These are phyloP conservation scores for Hyaloscypha variabilis DNA, from an alignment of 495 filamentous ascomycete genomes.

Conservation along the genomic window DNA sequence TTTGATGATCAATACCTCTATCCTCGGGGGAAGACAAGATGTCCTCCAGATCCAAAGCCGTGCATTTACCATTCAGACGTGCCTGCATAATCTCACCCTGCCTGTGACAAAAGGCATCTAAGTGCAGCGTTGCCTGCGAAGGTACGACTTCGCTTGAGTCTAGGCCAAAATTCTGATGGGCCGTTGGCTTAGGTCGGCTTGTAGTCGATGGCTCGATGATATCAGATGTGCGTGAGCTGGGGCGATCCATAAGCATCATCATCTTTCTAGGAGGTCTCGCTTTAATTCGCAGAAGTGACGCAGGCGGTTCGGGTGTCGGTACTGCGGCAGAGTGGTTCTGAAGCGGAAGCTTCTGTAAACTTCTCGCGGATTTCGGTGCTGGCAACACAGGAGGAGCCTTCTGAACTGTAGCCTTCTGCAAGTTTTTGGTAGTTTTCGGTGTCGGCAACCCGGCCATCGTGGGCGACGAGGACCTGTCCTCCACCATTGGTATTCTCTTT, in stretches of 20 bases:
- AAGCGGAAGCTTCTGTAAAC: not conserved
- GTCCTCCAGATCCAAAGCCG: not conserved
- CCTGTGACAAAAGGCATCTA: conserved; percentile 18
- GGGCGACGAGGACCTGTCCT: conserved; percentile 1
- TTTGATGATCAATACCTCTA: conserved; percentile 24
- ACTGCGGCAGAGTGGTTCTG: not conserved
- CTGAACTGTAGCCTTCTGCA: not conserved
- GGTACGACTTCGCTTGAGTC: conserved; percentile 6
- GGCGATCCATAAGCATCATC: conserved; percentile 32
- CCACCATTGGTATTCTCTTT: not conserved
- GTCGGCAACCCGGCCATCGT: not conserved
- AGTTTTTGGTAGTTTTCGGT: not conserved
- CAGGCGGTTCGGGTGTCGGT: not conserved
- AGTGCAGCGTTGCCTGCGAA: conserved; percentile 23
- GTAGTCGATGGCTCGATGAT: not conserved
- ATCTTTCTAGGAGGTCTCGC: conserved; percentile 30
- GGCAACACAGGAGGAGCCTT: not conserved
- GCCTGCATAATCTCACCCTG: conserved; percentile 20
- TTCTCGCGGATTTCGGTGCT: not conserved
- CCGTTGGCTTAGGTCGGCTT: not conserved
- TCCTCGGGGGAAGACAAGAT: conserved; percentile 19
- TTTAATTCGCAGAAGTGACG: conserved; percentile 28
- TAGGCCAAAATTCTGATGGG: not conserved
- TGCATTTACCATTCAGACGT: conserved; percentile 10
- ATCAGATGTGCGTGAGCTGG: conserved; percentile 9